These are phyloP conservation scores for Fusarium longipes DNA, from an alignment of 2,329 filamentous ascomycete genomes.

Conservation along the genomic window DNA sequence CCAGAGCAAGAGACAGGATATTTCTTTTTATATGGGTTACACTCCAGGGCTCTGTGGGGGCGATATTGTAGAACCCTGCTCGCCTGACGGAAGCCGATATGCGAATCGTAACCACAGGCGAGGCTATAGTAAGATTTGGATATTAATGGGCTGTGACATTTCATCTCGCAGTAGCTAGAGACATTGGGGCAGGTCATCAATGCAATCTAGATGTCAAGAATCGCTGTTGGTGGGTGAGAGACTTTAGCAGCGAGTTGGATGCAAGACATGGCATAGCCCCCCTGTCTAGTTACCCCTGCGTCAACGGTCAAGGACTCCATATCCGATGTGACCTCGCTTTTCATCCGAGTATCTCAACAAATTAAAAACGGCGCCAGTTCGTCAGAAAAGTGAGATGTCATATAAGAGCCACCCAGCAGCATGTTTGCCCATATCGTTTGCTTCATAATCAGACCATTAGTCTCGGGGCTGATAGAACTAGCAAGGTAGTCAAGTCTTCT, in stretches of 20 bases:
- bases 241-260: neutral
- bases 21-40: neutral
- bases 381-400: conserved; percentile 5
- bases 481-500: neutral
- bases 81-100: neutral
- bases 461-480: neutral
- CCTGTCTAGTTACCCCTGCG: neutral
- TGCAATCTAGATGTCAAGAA: neutral
- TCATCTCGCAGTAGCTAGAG: neutral
- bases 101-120: neutral
- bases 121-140: neutral
- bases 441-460: neutral
- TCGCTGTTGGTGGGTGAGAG: neutral
- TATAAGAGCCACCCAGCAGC: neutral
- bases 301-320: neutral
- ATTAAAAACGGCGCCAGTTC: neutral
- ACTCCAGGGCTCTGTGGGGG: neutral
- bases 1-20: neutral
- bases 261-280: neutral
- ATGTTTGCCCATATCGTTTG: neutral
- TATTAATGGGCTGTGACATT: neutral
- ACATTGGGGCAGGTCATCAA: neutral
- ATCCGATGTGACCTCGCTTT: neutral
- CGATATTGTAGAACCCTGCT: neutral
- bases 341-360: neutral